Evolutionary conservation across 495 filamentous ascomycete species (phyloP).

Genomic region (Penicillium diatomitis): DNA sequence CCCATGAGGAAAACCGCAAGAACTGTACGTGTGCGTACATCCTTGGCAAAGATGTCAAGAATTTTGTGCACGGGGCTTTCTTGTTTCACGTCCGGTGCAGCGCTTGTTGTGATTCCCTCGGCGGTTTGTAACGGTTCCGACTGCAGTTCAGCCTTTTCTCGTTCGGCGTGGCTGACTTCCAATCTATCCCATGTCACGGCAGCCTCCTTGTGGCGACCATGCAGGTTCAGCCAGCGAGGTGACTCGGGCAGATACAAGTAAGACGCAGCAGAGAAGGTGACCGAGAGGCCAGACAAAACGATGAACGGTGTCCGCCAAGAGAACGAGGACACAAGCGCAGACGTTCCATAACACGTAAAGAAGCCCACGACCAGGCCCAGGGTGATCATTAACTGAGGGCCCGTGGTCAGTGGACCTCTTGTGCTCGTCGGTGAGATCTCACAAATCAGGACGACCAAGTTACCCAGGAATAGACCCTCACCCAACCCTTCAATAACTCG

Average conservation of each 20-base stretch:
- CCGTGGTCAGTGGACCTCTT: slow-evolving; percentile 44
- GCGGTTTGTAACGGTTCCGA: neutral
- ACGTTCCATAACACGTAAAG: slow-evolving; percentile 54
- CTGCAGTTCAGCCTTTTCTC: slow-evolving; percentile 35
- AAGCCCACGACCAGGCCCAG: slow-evolving; percentile 46
- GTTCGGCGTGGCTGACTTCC: slow-evolving; percentile 39
- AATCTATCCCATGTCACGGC: slow-evolving; percentile 33
- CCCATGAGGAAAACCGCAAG: slow-evolving; percentile 37
- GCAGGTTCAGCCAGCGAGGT: slow-evolving; percentile 41
- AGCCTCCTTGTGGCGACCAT: slow-evolving; percentile 29
- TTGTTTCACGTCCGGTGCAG: neutral
- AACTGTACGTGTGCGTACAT: slow-evolving; percentile 26
- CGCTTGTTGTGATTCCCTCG: too few species aligned
- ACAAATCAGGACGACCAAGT: slow-evolving; percentile 48
- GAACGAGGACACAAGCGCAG: slow-evolving; percentile 39
- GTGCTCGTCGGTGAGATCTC: slow-evolving; percentile 49
- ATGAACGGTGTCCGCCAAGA: slow-evolving; percentile 50
- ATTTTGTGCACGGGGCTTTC: slow-evolving; percentile 4
- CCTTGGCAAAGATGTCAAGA: slow-evolving; percentile 30
- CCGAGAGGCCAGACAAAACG: slow-evolving; percentile 33
- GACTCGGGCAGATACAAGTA: slow-evolving; percentile 33
- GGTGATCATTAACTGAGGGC: slow-evolving; percentile 46
- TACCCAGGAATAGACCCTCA: slow-evolving; percentile 50
- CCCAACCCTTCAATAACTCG: slow-evolving; percentile 49
- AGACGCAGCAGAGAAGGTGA: slow-evolving; percentile 28